Conservation (phyloP, 352 stramenopile genomes). For the Phytophthora idaei region DNA sequence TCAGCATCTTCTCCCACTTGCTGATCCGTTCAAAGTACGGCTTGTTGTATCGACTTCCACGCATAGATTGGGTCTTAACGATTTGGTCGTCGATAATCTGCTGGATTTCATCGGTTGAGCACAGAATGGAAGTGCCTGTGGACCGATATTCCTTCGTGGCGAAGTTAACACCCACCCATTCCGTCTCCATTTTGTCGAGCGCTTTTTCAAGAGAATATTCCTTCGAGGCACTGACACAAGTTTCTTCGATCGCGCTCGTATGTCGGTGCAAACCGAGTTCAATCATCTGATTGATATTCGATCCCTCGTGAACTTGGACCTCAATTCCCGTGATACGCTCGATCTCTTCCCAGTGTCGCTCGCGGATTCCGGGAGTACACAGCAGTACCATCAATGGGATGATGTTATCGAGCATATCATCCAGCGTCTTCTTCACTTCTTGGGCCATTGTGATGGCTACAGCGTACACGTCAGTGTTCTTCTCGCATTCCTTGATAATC, state of each 20-base stretch:
- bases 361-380: constrained; percentile 91
- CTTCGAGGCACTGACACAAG: constrained; percentile 93
- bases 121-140: constrained; percentile 92
- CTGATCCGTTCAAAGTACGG: constrained; percentile 90
- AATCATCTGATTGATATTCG: constrained; percentile 92
- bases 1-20: constrained; percentile 91
- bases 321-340: constrained; percentile 86
- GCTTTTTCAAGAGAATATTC: constrained; percentile 94
- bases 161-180: constrained; percentile 93
- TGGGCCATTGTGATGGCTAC: constrained; percentile 82
- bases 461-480: constrained; percentile 84
- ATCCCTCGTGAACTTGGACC: constrained; percentile 89
- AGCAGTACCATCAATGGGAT: constrained; percentile 93
- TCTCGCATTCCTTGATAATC: constrained; percentile 92
- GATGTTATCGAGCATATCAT: constrained; percentile 89
- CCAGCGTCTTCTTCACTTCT: constrained; percentile 81
- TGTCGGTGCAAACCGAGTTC: constrained; percentile 88
- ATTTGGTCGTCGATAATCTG: constrained; percentile 96
- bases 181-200: constrained; percentile 93
- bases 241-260: constrained; percentile 90
- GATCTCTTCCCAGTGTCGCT: constrained; percentile 94
- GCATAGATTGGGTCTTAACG: constrained; percentile 96
- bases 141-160: constrained; percentile 94
- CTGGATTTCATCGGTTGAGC: constrained; percentile 91
- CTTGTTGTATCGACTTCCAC: constrained; percentile 93